A percentile compares a stretch with the other conserved stretches of the same genome.
phyloP scores from a whole-genome alignment of 306 rosid genomes.

The Cercis canadensis region DNA sequence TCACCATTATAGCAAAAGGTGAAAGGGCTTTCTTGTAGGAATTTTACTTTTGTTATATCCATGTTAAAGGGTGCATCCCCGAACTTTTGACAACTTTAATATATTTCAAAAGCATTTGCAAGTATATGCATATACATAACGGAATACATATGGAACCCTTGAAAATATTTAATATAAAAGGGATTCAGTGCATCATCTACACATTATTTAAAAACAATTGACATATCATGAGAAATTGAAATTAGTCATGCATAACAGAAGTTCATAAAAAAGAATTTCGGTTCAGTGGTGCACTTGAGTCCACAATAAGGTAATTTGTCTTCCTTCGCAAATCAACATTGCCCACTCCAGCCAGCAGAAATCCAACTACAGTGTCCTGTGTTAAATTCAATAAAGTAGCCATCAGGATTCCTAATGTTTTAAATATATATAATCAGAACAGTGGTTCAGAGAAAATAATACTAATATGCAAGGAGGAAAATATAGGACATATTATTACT shows the following conservation, averaged over 20 bases:
- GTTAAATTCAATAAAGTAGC: constrained; percentile 18
- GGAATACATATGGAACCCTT: neutral
- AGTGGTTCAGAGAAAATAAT: neutral
- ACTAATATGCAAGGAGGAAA: constrained; percentile 1
- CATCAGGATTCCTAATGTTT: neutral
- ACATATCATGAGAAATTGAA: constrained; percentile 2
- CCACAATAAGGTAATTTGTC: constrained; percentile 92
- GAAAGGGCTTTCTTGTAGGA: neutral
- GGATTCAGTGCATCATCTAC: constrained; percentile 7
- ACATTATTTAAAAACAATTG: constrained; percentile 30
- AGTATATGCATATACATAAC: neutral
- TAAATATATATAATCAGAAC: constrained; percentile 28
- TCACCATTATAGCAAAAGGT: too few species aligned
- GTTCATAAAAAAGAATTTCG: neutral
- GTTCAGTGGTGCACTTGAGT: constrained; percentile 70
- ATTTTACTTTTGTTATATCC: constrained; percentile 1
- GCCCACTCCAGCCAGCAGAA: constrained; percentile 97
- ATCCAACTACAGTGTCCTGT: constrained; percentile 92
- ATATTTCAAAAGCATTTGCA: constrained; percentile 1
- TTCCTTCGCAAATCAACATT: constrained; percentile 91
- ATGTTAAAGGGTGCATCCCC: neutral
- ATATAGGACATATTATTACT: too few species aligned
- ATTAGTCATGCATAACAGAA: neutral
- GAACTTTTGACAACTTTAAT: neutral
- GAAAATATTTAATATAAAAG: neutral